Base-by-base conservation (phyloP, 2,329 filamentous ascomycete species). In the Aspergillus ustus region DNA sequence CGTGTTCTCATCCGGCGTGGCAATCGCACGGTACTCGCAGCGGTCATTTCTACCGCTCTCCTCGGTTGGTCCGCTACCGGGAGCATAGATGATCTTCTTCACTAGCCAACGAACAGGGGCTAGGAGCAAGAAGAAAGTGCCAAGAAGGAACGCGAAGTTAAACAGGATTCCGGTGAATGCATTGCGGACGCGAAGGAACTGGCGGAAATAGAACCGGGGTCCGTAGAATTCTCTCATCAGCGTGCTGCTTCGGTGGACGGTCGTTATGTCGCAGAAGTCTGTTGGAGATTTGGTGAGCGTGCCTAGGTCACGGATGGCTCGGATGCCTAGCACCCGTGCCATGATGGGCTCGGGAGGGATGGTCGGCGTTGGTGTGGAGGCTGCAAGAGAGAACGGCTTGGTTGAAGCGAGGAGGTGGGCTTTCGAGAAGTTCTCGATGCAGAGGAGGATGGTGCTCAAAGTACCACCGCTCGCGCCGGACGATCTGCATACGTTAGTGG, bases 381-480 rank as follows among this genome's bases (percentile, higher is more conserved):
- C 80, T 49, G 79, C 82, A 8, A 87, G 76, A 2, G 81, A 79
- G 75, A 82, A 87, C 19, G 83, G 84, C 51, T 80, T 76, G 72
- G 80, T 77, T 31, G 79, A 72, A 59, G 80, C 80, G 19, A 73
- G 72, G 4, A 88, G 67, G 34, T 86, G 77, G n/a, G 70, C 72
- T 7, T 67, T 72, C 67, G 75, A 83, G 80, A 66, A 78, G 67
- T 61, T 81, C 50, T 75, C 81, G 63, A 86, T 80, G 8, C 85
- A 71, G 34, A 79, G 83, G 15, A 97, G 75, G 4, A 88, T 79
- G 0, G 92, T 93, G 37, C 85, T 82, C 4, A 93, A 77, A 2
- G 91, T 88, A 40, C 87, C 87, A 29, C 87, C 87, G 57, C 84
- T 87, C 3, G 81, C 74, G 6, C 78, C 78, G 5, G 80, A 78